These are phyloP conservation scores for Dichotomopilus funicola DNA, from an alignment of 2,329 filamentous ascomycete species.

Conservation along the genomic window DNA sequence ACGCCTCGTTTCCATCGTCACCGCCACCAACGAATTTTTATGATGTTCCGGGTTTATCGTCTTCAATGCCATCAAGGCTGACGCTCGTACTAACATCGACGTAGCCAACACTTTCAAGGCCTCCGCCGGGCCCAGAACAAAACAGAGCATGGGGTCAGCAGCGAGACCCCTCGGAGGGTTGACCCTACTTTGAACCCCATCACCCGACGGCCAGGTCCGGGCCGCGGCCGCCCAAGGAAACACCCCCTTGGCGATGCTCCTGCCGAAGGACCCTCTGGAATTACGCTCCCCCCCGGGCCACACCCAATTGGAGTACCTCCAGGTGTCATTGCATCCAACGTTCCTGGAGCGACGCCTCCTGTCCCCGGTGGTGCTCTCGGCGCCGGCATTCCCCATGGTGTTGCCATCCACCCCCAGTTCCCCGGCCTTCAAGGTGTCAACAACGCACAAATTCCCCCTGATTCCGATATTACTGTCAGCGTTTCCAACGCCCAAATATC, in stretches of 20 bases:
- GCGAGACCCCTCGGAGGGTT: slow-evolving; percentile 33
- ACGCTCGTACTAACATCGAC: neutral
- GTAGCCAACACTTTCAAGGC: slow-evolving; percentile 56
- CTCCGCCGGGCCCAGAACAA: slow-evolving; percentile 51
- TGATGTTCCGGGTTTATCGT: neutral
- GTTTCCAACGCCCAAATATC: no score
- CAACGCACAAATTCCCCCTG: slow-evolving; percentile 2
- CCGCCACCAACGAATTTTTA: neutral
- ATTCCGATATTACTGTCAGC: neutral
- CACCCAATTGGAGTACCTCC: neutral
- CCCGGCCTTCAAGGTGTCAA: neutral
- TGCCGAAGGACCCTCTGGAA: neutral
- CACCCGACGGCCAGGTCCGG: slow-evolving; percentile 53
- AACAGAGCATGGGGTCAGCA: slow-evolving; percentile 31
- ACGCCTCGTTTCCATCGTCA: neutral
- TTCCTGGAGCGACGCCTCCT: neutral
- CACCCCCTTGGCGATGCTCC: slow-evolving; percentile 23
- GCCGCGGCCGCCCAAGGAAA: slow-evolving; percentile 49
- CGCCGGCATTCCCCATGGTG: slow-evolving; percentile 1
- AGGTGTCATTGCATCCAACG: neutral
- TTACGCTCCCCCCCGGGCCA: neutral
- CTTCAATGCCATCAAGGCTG: neutral
- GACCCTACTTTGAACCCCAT: slow-evolving; percentile 53
- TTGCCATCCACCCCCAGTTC: slow-evolving; percentile 1
- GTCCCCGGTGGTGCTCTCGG: neutral